Conservation (phyloP, 78 protist species). For the Guillardia theta region DNA sequence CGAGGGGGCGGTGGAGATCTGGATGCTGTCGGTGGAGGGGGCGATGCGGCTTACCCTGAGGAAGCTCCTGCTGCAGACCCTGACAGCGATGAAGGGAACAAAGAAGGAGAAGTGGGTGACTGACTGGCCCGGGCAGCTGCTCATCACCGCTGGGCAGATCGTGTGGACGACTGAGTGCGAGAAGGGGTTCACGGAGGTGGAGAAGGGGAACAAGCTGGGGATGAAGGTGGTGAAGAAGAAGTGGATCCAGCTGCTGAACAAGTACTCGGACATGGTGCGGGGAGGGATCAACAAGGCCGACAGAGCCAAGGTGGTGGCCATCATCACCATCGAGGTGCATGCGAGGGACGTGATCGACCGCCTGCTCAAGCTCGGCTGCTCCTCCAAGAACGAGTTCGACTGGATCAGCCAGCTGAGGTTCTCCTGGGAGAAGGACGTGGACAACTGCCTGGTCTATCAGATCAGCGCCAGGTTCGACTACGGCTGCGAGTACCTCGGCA, state of each 20-base stretch:
- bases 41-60: conserved; percentile 74
- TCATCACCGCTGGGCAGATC: conserved; percentile 71
- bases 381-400: conserved; percentile 79
- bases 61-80: conserved; percentile 62
- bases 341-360: conserved; percentile 10
- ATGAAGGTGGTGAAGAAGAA: conserved; percentile 49
- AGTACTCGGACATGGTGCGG: conserved; percentile 28
- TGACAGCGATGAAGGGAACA: not conserved
- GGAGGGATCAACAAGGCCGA: conserved; percentile 63
- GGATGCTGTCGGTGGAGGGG: conserved; percentile 77
- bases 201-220: conserved; percentile 45
- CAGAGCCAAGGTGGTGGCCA: conserved; percentile 71
- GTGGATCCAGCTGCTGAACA: conserved; percentile 55
- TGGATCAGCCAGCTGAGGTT: conserved; percentile 93
- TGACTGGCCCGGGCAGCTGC: conserved; percentile 70
- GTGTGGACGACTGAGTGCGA: conserved; percentile 73
- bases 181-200: conserved; percentile 36
- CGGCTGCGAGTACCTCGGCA: conserved; percentile 90
- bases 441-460: conserved; percentile 66
- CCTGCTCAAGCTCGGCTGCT: conserved; percentile 61
- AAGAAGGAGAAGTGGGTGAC: conserved; percentile 46
- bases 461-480: conserved; percentile 75
- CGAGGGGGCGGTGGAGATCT: conserved; percentile 86
- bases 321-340: conserved; percentile 89
- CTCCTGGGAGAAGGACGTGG: conserved; percentile 71